Percentiles rank a stretch among this genome's conserved stretches.
phyloP scores from a whole-genome alignment of 495 filamentous ascomycete genomes.

The Aspergillus asperescens region DNA sequence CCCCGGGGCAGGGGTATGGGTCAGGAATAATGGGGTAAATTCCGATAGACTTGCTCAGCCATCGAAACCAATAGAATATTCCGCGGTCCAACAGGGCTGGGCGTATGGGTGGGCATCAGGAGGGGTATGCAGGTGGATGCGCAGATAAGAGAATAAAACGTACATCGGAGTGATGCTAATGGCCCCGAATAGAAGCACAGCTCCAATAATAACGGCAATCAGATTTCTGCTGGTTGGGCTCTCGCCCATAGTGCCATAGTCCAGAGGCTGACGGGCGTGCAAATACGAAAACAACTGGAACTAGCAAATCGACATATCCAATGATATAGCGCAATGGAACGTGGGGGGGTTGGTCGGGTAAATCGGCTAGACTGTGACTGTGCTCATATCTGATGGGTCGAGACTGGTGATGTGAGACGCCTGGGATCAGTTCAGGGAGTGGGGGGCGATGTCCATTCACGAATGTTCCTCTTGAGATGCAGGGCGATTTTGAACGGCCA shows the following conservation, averaged over 20 bases:
- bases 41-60: background rate
- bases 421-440: background rate
- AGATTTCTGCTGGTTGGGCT: conserved; percentile 24
- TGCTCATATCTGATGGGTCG: conserved; percentile 7
- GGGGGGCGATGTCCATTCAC: conserved; percentile 12
- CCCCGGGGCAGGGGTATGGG: background rate
- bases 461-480: background rate
- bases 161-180: conserved; percentile 35
- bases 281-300: conserved; percentile 9
- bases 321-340: conserved; percentile 11
- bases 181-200: conserved; percentile 25
- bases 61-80: conserved; percentile 18
- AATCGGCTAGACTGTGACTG: conserved; percentile 11
- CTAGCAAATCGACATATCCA: conserved; percentile 11
- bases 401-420: background rate
- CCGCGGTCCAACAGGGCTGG: conserved; percentile 18
- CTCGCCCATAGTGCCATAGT: conserved; percentile 30
- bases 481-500: conserved; percentile 8
- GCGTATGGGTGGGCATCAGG: background rate
- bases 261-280: conserved; percentile 3
- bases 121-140: background rate
- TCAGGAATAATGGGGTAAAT: background rate
- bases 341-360: conserved; percentile 8
- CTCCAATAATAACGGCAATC: conserved; percentile 35
- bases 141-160: conserved; percentile 18